These are phyloP conservation scores for Takashimella tepidaria DNA, from an alignment of 1,284 basidiomycete genomes.

Conservation along the genomic window DNA sequence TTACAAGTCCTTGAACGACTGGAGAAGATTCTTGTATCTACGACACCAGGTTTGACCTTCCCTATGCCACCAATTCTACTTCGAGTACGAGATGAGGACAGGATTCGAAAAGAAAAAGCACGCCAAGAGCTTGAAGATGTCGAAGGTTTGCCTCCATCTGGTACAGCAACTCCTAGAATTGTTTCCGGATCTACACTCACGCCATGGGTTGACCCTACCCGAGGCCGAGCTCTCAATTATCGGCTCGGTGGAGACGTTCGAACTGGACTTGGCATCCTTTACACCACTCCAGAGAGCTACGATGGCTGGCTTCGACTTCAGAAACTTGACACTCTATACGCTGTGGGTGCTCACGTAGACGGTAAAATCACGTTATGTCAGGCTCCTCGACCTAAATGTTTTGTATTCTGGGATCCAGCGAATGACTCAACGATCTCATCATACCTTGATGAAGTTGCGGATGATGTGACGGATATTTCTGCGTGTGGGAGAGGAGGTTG, in stretches of 20 bases:
- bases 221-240: constrained; percentile 23
- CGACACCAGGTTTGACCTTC: constrained; percentile 27
- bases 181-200: neutral
- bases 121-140: constrained; percentile 15
- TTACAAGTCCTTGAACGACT: constrained; percentile 16
- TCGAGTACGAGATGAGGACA: constrained; percentile 25
- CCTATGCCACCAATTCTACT: constrained; percentile 30
- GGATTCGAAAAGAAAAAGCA: constrained; percentile 19
- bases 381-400: constrained; percentile 6
- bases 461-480: constrained; percentile 5
- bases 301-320: constrained; percentile 33
- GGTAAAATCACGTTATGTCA: constrained; percentile 11
- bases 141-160: constrained; percentile 1
- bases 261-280: constrained; percentile 24
- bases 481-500: constrained; percentile 23
- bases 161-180: neutral
- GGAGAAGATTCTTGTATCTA: constrained; percentile 17
- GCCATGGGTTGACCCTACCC: constrained; percentile 2
- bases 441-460: neutral
- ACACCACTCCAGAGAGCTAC: constrained; percentile 20
- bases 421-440: constrained; percentile 5
- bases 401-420: constrained; percentile 14
- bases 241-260: constrained; percentile 34
- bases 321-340: constrained; percentile 20
- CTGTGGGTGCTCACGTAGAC: constrained; percentile 9